Base-by-base conservation (phyloP, 768 basidiomycete genomes). In the Rhodocollybia butyracea region DNA sequence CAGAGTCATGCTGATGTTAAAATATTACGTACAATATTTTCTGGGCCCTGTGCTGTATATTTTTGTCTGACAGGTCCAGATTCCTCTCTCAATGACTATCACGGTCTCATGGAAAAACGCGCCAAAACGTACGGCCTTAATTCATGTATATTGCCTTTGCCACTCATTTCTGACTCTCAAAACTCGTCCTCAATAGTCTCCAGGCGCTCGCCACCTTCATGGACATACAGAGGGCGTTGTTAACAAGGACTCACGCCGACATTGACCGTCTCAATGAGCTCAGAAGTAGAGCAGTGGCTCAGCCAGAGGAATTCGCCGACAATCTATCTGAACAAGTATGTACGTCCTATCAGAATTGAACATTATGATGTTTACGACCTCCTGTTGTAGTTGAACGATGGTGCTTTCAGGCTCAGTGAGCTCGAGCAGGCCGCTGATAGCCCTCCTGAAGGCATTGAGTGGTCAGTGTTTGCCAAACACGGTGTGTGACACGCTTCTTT, bases 371-470 rank as follows among this genome's bases (percentile, higher is more conserved):
- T 32, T 55, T 21, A 56, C 57, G 39, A 29, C 56, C 22, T 15
- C 46, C 51, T 51, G 39, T 50, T 53, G 66, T 64, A 67, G 57
- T 71, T 79, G 55, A 54, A 63, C 63, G 72, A 46, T 60, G 45
- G 51, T 10, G 60, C 67, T 31, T 70, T 73, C 59, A 63, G 60
- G 47, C 58, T 86, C 42, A 79, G 78, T 57, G 73, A 76, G 32
- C 69, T 45, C 13, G 42, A 79, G 47, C 64, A 68, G 0, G 80
- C 52, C 75, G 76, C 31, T 69, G 72, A 22, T 2, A 61, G 43
- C 1, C 63, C 81, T 5, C 81, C 82, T 3, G 65, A 76, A 55
- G 74, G 75, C 30, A 72, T 90, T 43, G 74, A 89, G 59, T 91
- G 89, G 89, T 66, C 76, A 11, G 62, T 79, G 1, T 89, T 84